Evolutionary conservation across 192 early-diverging fungal genomes (phyloP), one percentile per base, ranked within the genome.

Genomic region (Coemansia sp.): DNA sequence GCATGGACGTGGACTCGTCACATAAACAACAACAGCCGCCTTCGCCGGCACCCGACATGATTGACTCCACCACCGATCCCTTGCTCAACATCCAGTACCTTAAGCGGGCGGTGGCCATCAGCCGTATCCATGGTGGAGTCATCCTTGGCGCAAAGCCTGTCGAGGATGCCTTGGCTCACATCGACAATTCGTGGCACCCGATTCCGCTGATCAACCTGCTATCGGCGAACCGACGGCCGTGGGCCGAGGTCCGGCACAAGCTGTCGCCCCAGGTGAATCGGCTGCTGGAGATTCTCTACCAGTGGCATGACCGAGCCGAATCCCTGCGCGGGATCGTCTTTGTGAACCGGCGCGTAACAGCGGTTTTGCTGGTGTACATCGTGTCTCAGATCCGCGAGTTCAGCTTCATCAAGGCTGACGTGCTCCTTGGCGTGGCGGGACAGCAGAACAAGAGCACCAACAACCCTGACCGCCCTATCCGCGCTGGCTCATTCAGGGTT

Each of bases 271-370:
- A 93, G 46, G 81, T 92, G 8, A 49, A 77, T 31, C 64, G 60
- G 18, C 67, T 96, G 4, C 50, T 92, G 9, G 58, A 75, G 17
- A 75, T 86, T 6, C 73, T 96, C 14, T 20, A 63, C 3, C 56
- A 76, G 22, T 84, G 79, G 55, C 38, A 46, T 7, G 23, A 42
- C 10, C 38, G 54, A 5, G 34, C 76, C 1, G 46, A 65, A 0
- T 76, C 81, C 3, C 85, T 94, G 49, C 88, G 92, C 49, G 90
- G 88, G 5, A 95, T 98, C 31, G 80, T 98, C 7, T 98, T 98
- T 60, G 82, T 85, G 6, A 63, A 82, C 41, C 73, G 84, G 12
- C 65, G 92, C 21, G 60, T 85, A 6, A 87, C 87, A 0, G 92
- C 90, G 0, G 54, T 80, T 22, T 43, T 82, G n/a, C 46, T 92